phyloP scores from a whole-genome alignment of 73 alveolate species.

The Halteria grandinella region DNA sequence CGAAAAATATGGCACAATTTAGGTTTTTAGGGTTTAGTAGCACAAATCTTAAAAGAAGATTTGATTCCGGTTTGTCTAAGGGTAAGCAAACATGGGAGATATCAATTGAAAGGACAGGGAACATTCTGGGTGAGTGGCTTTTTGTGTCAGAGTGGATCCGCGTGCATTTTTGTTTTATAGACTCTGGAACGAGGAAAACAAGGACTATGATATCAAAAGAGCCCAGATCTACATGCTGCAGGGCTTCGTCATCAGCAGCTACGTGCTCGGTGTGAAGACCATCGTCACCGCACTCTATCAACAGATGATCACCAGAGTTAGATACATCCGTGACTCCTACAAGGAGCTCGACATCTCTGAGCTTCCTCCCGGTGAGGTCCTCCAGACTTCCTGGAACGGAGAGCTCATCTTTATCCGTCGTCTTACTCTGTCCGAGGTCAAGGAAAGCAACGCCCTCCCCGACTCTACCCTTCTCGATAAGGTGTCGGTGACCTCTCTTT shows the following conservation, averaged over 20 bases:
- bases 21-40: too few relatives aligned
- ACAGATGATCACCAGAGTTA: constrained; percentile 72
- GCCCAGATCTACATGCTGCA: constrained; percentile 88
- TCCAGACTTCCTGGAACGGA: constrained; percentile 95
- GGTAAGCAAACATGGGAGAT: too few relatives aligned
- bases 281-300: constrained; percentile 63
- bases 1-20: too few relatives aligned
- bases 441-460: constrained; percentile 76
- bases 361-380: constrained; percentile 95
- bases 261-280: constrained; percentile 71
- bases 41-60: too few relatives aligned
- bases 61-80: too few relatives aligned
- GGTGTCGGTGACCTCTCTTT: constrained; percentile 72
- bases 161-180: constrained; percentile 41
- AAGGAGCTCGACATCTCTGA: constrained; percentile 88
- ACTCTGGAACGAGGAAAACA: constrained; percentile 86
- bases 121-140: too few relatives aligned
- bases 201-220: constrained; percentile 88
- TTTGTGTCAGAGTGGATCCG: neutral
- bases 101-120: too few relatives aligned
- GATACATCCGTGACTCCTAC: constrained; percentile 91
- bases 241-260: constrained; percentile 65
- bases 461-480: constrained; percentile 79
- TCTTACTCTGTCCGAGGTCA: constrained; percentile 81
- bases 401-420: constrained; percentile 91